Percentiles rank a stretch among this genome's conserved stretches.
Conservation (phyloP, 1,139 yeast species). For the Torulaspora pretoriensis region DNA sequence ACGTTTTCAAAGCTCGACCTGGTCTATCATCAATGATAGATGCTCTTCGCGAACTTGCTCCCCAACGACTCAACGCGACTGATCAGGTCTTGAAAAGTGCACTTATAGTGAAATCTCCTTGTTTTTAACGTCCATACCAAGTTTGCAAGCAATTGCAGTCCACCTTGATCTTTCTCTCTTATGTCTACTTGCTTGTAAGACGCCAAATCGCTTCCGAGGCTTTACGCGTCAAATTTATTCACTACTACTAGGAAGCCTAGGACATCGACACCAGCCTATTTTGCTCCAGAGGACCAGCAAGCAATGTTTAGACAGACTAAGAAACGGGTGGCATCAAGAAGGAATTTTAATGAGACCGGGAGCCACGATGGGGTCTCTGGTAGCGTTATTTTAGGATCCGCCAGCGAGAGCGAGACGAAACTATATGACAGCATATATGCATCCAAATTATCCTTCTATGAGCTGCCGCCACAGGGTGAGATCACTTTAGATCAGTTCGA, state of each 20-base stretch:
- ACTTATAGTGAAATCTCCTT: too few species aligned
- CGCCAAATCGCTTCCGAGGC: slow-evolving; percentile 5
- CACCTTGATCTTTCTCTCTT: background rate
- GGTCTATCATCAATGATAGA: too few species aligned
- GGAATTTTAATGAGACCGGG: slow-evolving; percentile 50
- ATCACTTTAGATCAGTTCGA: slow-evolving; percentile 90
- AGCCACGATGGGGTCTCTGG: slow-evolving; percentile 10
- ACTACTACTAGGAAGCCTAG: background rate
- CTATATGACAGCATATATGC: slow-evolving; percentile 34
- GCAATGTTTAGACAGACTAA: slow-evolving; percentile 73
- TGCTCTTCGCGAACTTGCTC: too few species aligned
- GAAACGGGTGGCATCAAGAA: slow-evolving; percentile 71
- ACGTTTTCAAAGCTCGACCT: too few species aligned
- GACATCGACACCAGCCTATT: background rate
- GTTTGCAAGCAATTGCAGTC: background rate
- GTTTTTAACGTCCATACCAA: too few species aligned
- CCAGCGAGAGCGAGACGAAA: slow-evolving; percentile 29
- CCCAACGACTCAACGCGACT: background rate
- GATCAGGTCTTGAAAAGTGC: too few species aligned
- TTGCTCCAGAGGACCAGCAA: background rate
- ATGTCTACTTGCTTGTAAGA: background rate
- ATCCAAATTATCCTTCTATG: slow-evolving; percentile 49
- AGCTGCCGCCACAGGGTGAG: slow-evolving; percentile 72
- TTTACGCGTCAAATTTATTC: slow-evolving; percentile 3
- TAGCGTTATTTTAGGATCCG: slow-evolving; percentile 17